Base-by-base conservation (phyloP, 148 eudicot genomes). In the Diospyros kaki region DNA sequence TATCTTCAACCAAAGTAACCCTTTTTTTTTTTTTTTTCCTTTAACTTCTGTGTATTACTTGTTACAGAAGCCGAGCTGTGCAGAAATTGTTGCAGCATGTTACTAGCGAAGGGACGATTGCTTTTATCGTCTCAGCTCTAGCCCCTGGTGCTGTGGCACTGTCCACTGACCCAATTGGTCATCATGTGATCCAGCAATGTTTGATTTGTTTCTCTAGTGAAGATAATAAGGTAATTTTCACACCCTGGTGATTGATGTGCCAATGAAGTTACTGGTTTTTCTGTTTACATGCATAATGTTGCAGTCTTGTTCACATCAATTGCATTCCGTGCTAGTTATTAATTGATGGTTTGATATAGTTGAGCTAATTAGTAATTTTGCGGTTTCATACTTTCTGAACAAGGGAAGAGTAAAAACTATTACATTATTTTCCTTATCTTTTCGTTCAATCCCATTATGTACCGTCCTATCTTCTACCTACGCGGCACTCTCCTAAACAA, bases 141-240 rank as follows among this genome's bases (percentile, higher is more conserved):
- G 51, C 64, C 60, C 81, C 58, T 60, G 82, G 81, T 63, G 76
- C 73, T 13, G 79, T 75, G 4, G 55, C 41, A 61, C 60, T 86
- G 83, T 74, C 81, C 42, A 81, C 52, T 72, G 89, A 86, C 48
- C 71, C 77, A 17, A 77, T 72, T 72, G 89, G 89, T 9, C 83
- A 81, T 66, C 86, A 81, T 79, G 86, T 86, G 40, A 68, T 86
- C 65, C 81, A 78, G 61, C 76, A 70, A 56, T 86, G 89, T 75
- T 66, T 86, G 42, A 72, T 48, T 8, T 73, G 76, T 59, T 86
- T 78, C 68, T 68, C 82, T 7, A 41, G 18, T 59, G 84, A 83
- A 71, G 81, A 80, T 66, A 78, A 78, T 63, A 66, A 66, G 86
- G 89, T 86, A 83, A n/a, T 12, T 14, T 61, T 41, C 53, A 28